Conservation (phyloP, 345 rosid genomes). For the Gossypium turneri region DNA sequence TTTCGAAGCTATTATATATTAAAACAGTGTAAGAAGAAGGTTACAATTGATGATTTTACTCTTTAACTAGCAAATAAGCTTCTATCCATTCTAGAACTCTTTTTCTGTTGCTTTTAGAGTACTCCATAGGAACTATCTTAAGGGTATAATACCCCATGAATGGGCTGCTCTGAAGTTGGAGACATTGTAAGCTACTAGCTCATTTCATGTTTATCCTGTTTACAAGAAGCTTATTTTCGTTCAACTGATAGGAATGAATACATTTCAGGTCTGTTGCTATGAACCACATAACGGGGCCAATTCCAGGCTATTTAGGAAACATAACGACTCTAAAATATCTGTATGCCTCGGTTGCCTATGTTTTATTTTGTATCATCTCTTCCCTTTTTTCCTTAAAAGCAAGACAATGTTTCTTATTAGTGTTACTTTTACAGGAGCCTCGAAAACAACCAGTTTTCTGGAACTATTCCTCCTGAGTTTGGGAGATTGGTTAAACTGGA, state of each 20-base stretch:
- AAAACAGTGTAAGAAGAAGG: slow-evolving; percentile 19
- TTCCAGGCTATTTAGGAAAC: slow-evolving; percentile 38
- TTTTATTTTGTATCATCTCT: neutral
- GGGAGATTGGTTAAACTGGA: slow-evolving; percentile 17
- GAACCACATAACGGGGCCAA: slow-evolving; percentile 40
- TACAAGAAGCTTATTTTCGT: neutral
- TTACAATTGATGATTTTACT: neutral
- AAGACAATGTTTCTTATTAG: neutral
- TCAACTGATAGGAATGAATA: neutral
- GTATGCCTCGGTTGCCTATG: slow-evolving; percentile 22
- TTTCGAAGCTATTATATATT: slow-evolving; percentile 19
- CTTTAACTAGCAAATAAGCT: neutral
- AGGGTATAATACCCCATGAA: slow-evolving; percentile 41
- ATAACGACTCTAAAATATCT: slow-evolving; percentile 31
- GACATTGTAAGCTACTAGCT: slow-evolving; percentile 2
- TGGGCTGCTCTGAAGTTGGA: slow-evolving; percentile 35
- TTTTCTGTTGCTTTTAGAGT: slow-evolving; percentile 18
- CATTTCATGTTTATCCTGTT: neutral
- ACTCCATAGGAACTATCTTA: slow-evolving; percentile 35
- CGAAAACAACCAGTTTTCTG: slow-evolving; percentile 17
- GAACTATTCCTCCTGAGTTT: slow-evolving; percentile 17
- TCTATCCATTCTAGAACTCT: neutral
- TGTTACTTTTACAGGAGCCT: slow-evolving; percentile 12
- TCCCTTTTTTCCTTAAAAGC: neutral
- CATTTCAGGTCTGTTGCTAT: slow-evolving; percentile 34